Evolutionary conservation across 2,329 filamentous ascomycete genomes (phyloP), one percentile per base, ranked within the genome.

Genomic region (Sporothrix luriei): DNA sequence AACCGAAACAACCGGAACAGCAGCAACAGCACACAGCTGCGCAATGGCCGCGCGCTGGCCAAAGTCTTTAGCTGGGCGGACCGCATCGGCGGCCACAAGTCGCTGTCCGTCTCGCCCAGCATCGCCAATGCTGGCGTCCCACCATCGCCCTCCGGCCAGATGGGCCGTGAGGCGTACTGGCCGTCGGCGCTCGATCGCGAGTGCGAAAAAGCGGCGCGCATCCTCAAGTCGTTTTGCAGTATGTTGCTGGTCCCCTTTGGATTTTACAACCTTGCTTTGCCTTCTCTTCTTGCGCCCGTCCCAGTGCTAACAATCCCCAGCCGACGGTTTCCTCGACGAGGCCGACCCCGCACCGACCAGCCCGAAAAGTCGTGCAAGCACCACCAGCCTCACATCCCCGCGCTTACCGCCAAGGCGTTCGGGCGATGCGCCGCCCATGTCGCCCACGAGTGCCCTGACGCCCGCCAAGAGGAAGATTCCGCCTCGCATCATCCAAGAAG

Each of bases 381-480:
- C 71, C 40, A 68, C 64, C 62, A 73, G 73, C 51, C 64, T 72
- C 54, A 51, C 71, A 26, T 70, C 71, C 3, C 16, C 68, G 26
- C 72, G 68, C 55, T 71, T 71, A 24, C 51, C 71, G 26, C 26
- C 68, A 9, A 55, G 64, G 13, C 71, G 57, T n/a, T 69, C 72
- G 0, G 33, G 33, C 3, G 71, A 73, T 16, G 29, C 13, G 11
- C 29, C 65, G 4, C 62, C 69, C 7, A 24, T 29, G 74, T 74
- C 71, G 14, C 69, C 73, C 11, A 69, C 72, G 2, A 26, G 66
- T 3, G 54, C 68, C 77, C 88, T 79, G 65, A 83, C 82, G 66
- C 83, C 83, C 68, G 82, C 92, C 21, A 79, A 84, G 66, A 92
- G 94, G 80, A 95, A 93, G 81, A 97, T 98, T 38, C 94, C 94